Conservation (phyloP, 768 basidiomycete species). For the Mycena floridula region DNA sequence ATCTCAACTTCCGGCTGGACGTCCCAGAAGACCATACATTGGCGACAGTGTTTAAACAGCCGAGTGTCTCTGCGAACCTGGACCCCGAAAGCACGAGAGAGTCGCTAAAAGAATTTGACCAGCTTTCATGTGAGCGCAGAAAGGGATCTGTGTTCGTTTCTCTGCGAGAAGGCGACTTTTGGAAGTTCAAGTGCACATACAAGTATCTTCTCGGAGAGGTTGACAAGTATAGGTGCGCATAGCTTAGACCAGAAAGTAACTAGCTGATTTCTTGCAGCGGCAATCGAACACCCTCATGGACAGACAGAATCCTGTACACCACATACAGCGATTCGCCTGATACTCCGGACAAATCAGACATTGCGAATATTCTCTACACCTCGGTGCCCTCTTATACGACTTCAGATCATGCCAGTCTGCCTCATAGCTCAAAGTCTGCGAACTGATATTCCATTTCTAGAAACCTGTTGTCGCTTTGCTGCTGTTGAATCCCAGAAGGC, state of each 20-base stretch:
- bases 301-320: constrained; percentile 85
- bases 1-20: constrained; percentile 87
- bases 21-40: constrained; percentile 51
- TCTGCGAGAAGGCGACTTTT: constrained; percentile 81
- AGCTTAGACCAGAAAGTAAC: neutral
- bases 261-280: constrained; percentile 29
- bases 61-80: constrained; percentile 36
- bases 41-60: constrained; percentile 19
- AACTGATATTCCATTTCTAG: constrained; percentile 26
- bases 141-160: constrained; percentile 65
- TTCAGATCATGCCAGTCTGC: constrained; percentile 75
- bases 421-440: neutral
- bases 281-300: constrained; percentile 84
- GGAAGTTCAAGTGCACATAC: constrained; percentile 87
- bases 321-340: constrained; percentile 63
- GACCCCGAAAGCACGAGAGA: constrained; percentile 48
- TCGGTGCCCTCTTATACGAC: constrained; percentile 78
- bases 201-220: constrained; percentile 80
- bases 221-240: constrained; percentile 67
- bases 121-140: constrained; percentile 56
- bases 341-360: constrained; percentile 41
- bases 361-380: constrained; percentile 69
- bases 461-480: constrained; percentile 85
- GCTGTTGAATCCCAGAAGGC: constrained; percentile 42
- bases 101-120: constrained; percentile 65